phyloP scores from a whole-genome alignment of 2,329 filamentous ascomycete species.

The Colletotrichum plurivorum region DNA sequence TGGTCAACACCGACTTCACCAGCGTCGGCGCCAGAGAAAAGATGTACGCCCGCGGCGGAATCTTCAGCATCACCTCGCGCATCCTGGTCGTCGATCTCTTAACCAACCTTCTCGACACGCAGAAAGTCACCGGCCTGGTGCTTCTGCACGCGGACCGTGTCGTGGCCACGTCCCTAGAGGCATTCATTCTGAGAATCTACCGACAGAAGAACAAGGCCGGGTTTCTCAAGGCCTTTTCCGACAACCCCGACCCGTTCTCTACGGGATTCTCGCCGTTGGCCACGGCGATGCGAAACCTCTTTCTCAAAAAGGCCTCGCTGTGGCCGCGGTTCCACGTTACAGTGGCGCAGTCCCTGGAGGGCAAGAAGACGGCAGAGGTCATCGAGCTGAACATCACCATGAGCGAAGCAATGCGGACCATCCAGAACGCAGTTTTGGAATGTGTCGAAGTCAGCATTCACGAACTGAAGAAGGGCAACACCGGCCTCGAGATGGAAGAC shows the following conservation, averaged over 20 bases:
- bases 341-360: constrained; percentile 90
- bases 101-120: constrained; percentile 84
- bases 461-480: constrained; percentile 92
- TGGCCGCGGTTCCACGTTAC: constrained; percentile 96
- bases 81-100: constrained; percentile 95
- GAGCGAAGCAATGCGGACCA: constrained; percentile 93
- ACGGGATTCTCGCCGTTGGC: constrained; percentile 89
- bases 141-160: constrained; percentile 91
- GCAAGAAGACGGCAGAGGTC: constrained; percentile 93
- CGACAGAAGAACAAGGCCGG: constrained; percentile 94
- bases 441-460: constrained; percentile 96
- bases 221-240: constrained; percentile 96
- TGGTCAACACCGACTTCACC: constrained; percentile 96
- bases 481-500: constrained; percentile 93
- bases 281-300: constrained; percentile 93
- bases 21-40: constrained; percentile 90
- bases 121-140: constrained; percentile 88
- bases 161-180: constrained; percentile 88
- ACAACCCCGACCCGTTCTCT: constrained; percentile 91
- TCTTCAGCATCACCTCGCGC: constrained; percentile 95
- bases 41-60: constrained; percentile 89
- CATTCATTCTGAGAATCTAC: constrained; percentile 95
- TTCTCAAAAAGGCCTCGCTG: constrained; percentile 87
- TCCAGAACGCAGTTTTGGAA: constrained; percentile 94
- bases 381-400: constrained; percentile 97